A percentile compares a stretch with the other conserved stretches of the same genome.
These are phyloP conservation scores for Boletus rubroflammeus DNA, from an alignment of 768 basidiomycete genomes.

Conservation along the genomic window DNA sequence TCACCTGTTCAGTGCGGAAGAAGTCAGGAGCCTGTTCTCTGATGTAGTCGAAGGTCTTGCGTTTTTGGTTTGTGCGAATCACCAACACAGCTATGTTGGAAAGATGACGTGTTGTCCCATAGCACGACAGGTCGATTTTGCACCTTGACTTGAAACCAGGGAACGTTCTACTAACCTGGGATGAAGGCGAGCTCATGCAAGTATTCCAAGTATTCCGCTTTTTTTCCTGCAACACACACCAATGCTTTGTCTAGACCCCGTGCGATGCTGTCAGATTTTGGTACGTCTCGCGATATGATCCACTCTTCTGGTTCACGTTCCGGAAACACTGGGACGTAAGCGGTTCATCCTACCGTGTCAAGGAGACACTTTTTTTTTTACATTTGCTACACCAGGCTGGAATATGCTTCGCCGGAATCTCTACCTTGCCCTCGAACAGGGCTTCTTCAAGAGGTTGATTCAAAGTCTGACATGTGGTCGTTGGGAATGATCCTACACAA, in stretches of 20 bases:
- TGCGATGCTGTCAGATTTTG: conserved; percentile 95
- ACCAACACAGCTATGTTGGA: background rate
- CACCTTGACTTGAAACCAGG: conserved; percentile 94
- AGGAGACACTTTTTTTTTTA: background rate
- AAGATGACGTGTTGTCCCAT: conserved; percentile 7
- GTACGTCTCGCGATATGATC: conserved; percentile 90
- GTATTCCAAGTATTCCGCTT: conserved; percentile 19
- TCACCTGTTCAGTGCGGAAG: conserved; percentile 80
- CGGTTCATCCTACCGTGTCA: conserved; percentile 10
- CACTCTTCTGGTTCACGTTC: conserved; percentile 63
- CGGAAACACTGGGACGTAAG: conserved; percentile 94
- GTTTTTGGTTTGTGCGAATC: conserved; percentile 61
- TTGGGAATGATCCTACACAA: conserved; percentile 96
- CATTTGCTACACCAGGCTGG: conserved; percentile 46
- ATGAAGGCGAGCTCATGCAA: conserved; percentile 79
- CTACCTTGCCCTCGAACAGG: conserved; percentile 67
- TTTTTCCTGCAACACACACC: background rate
- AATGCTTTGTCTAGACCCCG: conserved; percentile 55
- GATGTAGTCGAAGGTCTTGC: conserved; percentile 86
- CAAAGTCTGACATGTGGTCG: conserved; percentile 96
- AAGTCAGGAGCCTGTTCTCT: conserved; percentile 73
- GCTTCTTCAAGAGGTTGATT: conserved; percentile 65
- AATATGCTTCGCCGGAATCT: conserved; percentile 88
- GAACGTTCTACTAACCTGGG: conserved; percentile 90
- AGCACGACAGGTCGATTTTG: conserved; percentile 83